phyloP scores from a whole-genome alignment of 441 rosid genomes.

The Erodium chrysanthum region DNA sequence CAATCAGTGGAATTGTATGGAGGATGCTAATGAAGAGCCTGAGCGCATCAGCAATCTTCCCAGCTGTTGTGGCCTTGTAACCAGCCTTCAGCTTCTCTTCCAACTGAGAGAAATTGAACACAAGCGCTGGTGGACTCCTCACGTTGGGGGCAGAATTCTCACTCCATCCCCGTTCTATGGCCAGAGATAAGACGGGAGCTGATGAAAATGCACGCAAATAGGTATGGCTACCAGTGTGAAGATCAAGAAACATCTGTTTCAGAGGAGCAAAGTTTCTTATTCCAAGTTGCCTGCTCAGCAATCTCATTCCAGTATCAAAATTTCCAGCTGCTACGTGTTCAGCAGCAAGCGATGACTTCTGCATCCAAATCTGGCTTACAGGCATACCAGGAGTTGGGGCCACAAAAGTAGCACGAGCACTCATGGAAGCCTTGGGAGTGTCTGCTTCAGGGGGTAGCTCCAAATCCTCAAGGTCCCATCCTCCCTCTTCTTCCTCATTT shows the following conservation, averaged over 20 bases:
- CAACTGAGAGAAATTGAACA: conserved; percentile 54
- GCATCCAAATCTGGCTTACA: conserved; percentile 70
- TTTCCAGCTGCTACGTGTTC: conserved; percentile 87
- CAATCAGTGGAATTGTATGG: conserved; percentile 71
- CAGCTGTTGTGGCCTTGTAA: conserved; percentile 66
- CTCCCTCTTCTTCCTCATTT: conserved; percentile 43
- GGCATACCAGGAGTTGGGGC: conserved; percentile 76
- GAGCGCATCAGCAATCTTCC: conserved; percentile 63
- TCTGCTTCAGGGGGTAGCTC: conserved; percentile 71
- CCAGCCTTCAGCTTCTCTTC: conserved; percentile 77
- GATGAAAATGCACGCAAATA: conserved; percentile 57
- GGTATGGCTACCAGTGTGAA: conserved; percentile 57
- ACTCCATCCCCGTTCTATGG: conserved; percentile 69
- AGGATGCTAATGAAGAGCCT: conserved; percentile 54
- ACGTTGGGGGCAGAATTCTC: conserved; percentile 65
- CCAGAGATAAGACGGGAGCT: conserved; percentile 56
- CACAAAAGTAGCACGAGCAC: conserved; percentile 48
- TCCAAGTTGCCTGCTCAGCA: conserved; percentile 76
- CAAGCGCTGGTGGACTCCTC: conserved; percentile 59
- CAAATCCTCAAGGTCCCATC: conserved; percentile 83
- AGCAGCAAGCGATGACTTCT: conserved; percentile 72
- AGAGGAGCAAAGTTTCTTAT: conserved; percentile 56
- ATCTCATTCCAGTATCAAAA: conserved; percentile 78
- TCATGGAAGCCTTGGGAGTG: conserved; percentile 51
- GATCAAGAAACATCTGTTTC: conserved; percentile 61